Conservation (phyloP, 202 grass and related monocot species). For the Hordeum pubiflorum region DNA sequence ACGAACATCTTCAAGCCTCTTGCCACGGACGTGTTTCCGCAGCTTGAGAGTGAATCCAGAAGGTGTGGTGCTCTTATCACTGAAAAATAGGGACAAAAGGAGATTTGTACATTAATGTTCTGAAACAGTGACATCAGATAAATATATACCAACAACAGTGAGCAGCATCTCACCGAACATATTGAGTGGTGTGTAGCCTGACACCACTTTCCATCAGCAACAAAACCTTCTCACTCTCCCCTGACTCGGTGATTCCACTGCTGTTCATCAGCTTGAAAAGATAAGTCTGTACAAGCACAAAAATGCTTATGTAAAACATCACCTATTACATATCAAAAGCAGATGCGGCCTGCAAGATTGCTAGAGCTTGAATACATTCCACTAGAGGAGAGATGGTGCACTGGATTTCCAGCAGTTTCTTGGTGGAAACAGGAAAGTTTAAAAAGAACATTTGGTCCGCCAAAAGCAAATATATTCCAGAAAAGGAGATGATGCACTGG, state of each 20-base stretch:
- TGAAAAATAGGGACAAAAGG: conserved; percentile 15
- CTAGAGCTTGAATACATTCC: background rate
- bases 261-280: conserved; percentile 98
- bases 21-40: conserved; percentile 79
- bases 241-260: conserved; percentile 85
- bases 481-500: background rate
- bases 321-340: background rate
- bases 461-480: background rate
- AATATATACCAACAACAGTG: background rate
- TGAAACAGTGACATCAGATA: background rate
- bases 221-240: conserved; percentile 91
- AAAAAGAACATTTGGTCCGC: background rate
- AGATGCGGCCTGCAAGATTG: background rate
- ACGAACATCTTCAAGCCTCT: conserved; percentile 87
- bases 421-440: background rate
- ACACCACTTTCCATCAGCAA: conserved; percentile 89
- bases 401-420: background rate
- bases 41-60: conserved; percentile 96
- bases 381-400: background rate
- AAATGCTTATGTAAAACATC: background rate
- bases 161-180: conserved; percentile 52
- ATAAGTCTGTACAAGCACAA: conserved; percentile 57
- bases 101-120: background rate
- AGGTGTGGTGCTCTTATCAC: conserved; percentile 89
- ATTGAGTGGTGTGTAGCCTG: conserved; percentile 90